A percentile compares a stretch with the other conserved stretches of the same genome.
Evolutionary conservation across 352 stramenopile species (phyloP).

Genomic region (Sclerospora graminicola): DNA sequence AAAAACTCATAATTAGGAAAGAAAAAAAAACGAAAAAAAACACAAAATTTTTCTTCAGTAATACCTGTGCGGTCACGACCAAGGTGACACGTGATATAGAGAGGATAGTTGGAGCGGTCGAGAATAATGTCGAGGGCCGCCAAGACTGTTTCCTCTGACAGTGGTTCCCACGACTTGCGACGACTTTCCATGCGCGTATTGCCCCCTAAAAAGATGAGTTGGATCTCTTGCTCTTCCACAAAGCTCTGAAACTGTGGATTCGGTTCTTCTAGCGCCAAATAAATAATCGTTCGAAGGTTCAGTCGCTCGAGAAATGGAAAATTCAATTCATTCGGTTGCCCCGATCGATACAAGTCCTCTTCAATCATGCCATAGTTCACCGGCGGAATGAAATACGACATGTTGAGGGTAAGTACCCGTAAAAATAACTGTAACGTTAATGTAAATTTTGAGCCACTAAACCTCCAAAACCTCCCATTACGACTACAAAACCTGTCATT

Average conservation of each 20-base stretch:
- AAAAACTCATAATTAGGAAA: conserved; percentile 1
- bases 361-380: conserved; percentile 91
- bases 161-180: conserved; percentile 78
- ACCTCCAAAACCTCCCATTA: too few species aligned
- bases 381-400: conserved; percentile 89
- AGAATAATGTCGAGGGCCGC: conserved; percentile 85
- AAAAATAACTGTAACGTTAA: too few species aligned
- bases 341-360: conserved; percentile 86
- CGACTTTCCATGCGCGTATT: conserved; percentile 84
- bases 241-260: conserved; percentile 87
- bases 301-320: conserved; percentile 88
- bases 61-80: conserved; percentile 83
- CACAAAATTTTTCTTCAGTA: too few species aligned
- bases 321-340: conserved; percentile 88
- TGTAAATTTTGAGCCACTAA: too few species aligned
- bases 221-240: conserved; percentile 87
- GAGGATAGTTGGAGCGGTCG: conserved; percentile 82
- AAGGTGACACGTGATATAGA: conserved; percentile 88
- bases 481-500: too few species aligned
- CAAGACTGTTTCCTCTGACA: conserved; percentile 86
- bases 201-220: conserved; percentile 77
- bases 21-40: too few species aligned
- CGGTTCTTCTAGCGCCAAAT: conserved; percentile 83
- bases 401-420: conserved; percentile 10
- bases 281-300: conserved; percentile 87